These are phyloP conservation scores for Forsythia suspensa DNA, from an alignment of 257 asterid species.

Conservation along the genomic window DNA sequence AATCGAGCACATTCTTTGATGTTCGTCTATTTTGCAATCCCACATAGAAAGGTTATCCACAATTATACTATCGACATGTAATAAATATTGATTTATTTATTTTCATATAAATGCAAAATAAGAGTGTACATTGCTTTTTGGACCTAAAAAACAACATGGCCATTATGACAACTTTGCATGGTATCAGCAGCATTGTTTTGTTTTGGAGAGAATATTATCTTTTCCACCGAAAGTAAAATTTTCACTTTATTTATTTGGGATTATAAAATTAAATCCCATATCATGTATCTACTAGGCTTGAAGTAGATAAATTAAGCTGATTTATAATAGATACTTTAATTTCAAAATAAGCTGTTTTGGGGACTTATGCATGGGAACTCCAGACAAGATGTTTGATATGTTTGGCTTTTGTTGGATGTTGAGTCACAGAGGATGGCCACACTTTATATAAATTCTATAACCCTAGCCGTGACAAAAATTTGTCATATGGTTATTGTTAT, in stretches of 20 bases:
- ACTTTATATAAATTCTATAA: constrained; percentile 9
- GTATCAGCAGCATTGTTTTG: neutral
- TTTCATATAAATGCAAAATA: too few species aligned
- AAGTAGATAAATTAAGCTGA: neutral
- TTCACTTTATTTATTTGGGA: neutral
- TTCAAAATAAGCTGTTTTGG: neutral
- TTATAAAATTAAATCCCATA: neutral
- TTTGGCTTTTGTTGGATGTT: constrained; percentile 26
- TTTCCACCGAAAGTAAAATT: neutral
- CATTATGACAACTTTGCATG: neutral
- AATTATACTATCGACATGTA: too few species aligned
- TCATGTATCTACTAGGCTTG: neutral
- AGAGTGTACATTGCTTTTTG: neutral
- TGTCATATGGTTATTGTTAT: neutral
- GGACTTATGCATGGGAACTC: neutral
- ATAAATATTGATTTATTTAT: too few species aligned
- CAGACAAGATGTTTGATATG: constrained; percentile 10
- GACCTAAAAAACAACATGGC: neutral
- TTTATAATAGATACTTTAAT: neutral
- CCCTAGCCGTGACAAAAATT: neutral
- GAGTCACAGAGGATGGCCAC: constrained; percentile 6
- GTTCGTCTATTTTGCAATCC: neutral
- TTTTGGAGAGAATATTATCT: neutral
- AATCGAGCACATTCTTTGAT: neutral
- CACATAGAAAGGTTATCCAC: neutral